phyloP scores from a whole-genome alignment of 1,284 basidiomycete genomes.

The Coriolopsis trogii region DNA sequence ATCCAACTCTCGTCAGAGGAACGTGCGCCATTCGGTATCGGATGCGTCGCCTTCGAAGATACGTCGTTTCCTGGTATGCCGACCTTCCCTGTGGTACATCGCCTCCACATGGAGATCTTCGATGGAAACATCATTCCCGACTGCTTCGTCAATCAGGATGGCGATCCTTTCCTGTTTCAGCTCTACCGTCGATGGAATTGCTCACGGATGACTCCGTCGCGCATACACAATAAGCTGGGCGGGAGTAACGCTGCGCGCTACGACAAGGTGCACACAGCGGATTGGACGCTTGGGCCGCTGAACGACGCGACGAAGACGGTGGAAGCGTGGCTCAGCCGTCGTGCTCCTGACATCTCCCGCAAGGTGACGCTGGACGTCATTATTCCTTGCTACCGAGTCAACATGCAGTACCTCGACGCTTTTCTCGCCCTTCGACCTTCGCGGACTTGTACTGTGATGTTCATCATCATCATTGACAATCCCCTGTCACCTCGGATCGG shows the following conservation, averaged over 20 bases:
- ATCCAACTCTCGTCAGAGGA: constrained; percentile 33
- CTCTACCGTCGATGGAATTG: constrained; percentile 60
- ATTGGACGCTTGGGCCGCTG: constrained; percentile 54
- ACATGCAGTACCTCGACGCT: constrained; percentile 43
- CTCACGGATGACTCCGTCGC: constrained; percentile 46
- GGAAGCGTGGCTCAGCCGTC: constrained; percentile 40
- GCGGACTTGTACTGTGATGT: constrained; percentile 48
- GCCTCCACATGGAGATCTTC: constrained; percentile 59
- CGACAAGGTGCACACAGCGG: constrained; percentile 42
- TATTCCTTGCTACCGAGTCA: constrained; percentile 59
- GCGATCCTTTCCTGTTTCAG: constrained; percentile 60
- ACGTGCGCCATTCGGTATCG: constrained; percentile 48
- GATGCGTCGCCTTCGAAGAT: constrained; percentile 61
- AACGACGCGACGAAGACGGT: constrained; percentile 42
- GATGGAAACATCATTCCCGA: constrained; percentile 52
- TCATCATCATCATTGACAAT: constrained; percentile 61
- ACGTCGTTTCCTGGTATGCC: constrained; percentile 61
- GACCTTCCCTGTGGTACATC: constrained; percentile 59
- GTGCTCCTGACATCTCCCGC: constrained; percentile 23
- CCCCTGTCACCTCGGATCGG: constrained; percentile 43
- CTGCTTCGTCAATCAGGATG: constrained; percentile 60
- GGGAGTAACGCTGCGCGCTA: constrained; percentile 51
- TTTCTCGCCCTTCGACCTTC: constrained; percentile 49
- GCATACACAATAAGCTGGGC: constrained; percentile 49
- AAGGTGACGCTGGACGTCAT: constrained; percentile 56